phyloP scores from a whole-genome alignment of 2,329 filamentous ascomycete genomes.

The Stachybotrys chlorohalonatus region DNA sequence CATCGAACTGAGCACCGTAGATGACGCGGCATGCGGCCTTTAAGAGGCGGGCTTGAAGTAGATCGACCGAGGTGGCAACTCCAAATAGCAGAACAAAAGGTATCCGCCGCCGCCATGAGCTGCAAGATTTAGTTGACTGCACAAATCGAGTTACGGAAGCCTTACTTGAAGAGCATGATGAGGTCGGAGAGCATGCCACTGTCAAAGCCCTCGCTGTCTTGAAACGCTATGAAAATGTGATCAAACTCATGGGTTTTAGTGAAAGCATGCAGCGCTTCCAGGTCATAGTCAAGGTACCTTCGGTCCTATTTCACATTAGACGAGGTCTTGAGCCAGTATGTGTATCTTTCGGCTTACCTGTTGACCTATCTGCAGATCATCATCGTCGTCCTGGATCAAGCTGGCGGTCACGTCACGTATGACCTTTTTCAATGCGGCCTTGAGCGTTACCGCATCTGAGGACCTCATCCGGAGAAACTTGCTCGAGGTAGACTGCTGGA shows the following conservation, averaged over 20 bases:
- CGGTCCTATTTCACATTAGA: slow-evolving; percentile 36
- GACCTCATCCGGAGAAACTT: slow-evolving; percentile 60
- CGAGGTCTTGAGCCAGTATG: not conserved
- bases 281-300: slow-evolving; percentile 68
- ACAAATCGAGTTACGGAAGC: slow-evolving; percentile 3
- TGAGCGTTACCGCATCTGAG: slow-evolving; percentile 63
- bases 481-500: slow-evolving; percentile 37
- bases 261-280: slow-evolving; percentile 59
- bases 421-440: slow-evolving; percentile 62
- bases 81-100: slow-evolving; percentile 71
- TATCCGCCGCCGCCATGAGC: slow-evolving; percentile 63
- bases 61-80: slow-evolving; percentile 72
- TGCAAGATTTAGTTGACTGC: slow-evolving; percentile 19
- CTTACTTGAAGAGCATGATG: slow-evolving; percentile 58
- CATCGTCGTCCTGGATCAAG: slow-evolving; percentile 42
- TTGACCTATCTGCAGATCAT: slow-evolving; percentile 46
- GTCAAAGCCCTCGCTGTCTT: slow-evolving; percentile 79
- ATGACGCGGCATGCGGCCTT: slow-evolving; percentile 59
- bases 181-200: slow-evolving; percentile 62
- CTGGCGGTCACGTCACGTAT: slow-evolving; percentile 55
- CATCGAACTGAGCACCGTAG: slow-evolving; percentile 66
- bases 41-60: slow-evolving; percentile 65
- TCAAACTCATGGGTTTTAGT: slow-evolving; percentile 41
- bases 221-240: slow-evolving; percentile 63
- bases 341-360: slow-evolving; percentile 29